Base-by-base conservation (phyloP, 2,329 filamentous ascomycete species). In the Phialophora chinensis region DNA sequence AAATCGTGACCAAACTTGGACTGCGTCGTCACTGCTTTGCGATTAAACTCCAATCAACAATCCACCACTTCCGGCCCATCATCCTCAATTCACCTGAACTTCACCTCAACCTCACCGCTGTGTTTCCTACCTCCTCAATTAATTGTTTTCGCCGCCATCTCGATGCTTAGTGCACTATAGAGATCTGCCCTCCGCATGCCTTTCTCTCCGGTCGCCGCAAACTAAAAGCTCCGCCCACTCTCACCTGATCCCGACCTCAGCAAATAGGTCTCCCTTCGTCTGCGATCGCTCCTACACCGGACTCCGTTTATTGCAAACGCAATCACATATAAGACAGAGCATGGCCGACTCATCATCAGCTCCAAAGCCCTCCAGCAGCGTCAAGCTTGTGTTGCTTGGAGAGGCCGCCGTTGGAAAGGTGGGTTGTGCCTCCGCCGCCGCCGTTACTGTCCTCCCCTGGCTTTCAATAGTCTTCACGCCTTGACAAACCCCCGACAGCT, bases 331-430 rank as follows among this genome's bases (percentile, higher is more conserved):
- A 62, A 58, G 17, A 31, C 58, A 64, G 58, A 69, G 57, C 47
- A 94, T 93, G 91, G 88, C 90, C 77, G 91, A 93, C 78, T 83
- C 88, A 77, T 87, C 87, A 73, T 84, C 86, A 77, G 80, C 83
- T 74, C 91, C 92, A 68, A 99, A 98, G 84, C 95, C 95, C 70
- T 98, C 93, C 86, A 98, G 93, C 88, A 99, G 95, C 84, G 95
- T 99, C 79, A 99, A 99, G 90, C 90, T 99, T 74, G 95, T 99
- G 72, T 87, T 99, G 77, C 89, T 99, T 66, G 95, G 95, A 73
- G 95, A 99, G 83, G 95, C 95, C 71, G 95, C 95, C 68, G 95
- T 99, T 65, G 95, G 95, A 87, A 99, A 99, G 90, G 95, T 97
- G 84, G 69, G 79, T 72, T 67, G 66, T 63, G 62, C 66, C 66